These are phyloP conservation scores for Pezicula rhizophila DNA, from an alignment of 2,329 filamentous ascomycete species.

Conservation along the genomic window DNA sequence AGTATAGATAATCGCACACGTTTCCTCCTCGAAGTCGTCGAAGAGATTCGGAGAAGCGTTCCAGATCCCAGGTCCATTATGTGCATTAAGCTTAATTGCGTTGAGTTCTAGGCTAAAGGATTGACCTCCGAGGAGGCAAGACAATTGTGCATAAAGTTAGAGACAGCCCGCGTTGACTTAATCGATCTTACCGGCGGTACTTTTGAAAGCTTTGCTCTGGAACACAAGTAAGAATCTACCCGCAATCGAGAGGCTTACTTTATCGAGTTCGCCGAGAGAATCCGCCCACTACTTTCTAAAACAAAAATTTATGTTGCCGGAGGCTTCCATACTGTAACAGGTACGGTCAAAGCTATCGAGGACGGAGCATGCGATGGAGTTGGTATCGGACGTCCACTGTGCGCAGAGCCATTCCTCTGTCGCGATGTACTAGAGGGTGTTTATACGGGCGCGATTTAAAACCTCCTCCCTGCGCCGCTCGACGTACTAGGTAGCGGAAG, in stretches of 20 bases:
- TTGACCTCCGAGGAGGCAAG: not conserved
- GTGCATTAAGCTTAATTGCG: not conserved
- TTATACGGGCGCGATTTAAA: not conserved
- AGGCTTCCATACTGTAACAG: conserved; percentile 47
- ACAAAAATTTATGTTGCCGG: conserved; percentile 49
- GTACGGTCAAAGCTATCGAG: conserved; percentile 42
- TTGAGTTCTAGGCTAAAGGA: not conserved
- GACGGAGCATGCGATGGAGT: conserved; percentile 4
- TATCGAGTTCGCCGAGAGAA: conserved; percentile 45
- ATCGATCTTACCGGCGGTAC: conserved; percentile 60
- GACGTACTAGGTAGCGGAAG: too few relatives aligned
- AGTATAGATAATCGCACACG: conserved; percentile 23
- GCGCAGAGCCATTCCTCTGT: not conserved
- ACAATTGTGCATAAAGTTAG: not conserved
- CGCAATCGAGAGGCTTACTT: conserved; percentile 55
- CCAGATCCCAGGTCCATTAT: conserved; percentile 18
- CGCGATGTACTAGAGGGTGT: not conserved
- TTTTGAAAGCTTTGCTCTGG: conserved; percentile 41
- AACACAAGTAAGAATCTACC: not conserved
- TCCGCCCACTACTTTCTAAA: not conserved
- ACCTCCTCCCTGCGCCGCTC: too few relatives aligned
- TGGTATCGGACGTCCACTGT: not conserved
- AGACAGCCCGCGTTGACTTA: conserved; percentile 49
- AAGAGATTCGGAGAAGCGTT: conserved; percentile 38
- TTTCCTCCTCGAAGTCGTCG: conserved; percentile 42